Base-by-base conservation (phyloP, 331 rosid genomes). In the Telfairia occidentalis region DNA sequence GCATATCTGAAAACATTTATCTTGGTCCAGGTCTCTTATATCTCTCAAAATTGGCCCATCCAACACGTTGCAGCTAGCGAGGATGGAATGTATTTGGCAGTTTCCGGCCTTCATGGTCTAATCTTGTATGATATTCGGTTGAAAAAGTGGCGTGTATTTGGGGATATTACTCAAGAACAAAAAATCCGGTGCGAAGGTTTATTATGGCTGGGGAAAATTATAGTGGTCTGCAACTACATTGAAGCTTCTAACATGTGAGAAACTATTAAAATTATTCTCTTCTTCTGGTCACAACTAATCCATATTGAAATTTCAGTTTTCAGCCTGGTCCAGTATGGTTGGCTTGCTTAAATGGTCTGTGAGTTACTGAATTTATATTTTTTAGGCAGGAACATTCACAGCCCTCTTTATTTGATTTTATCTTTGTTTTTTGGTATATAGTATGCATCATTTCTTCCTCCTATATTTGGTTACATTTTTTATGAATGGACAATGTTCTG, bases 51-150 rank as follows among this genome's bases (percentile, higher is more conserved):
- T 82, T 94, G 98, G 97, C 98, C 98, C 12, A 89, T 94, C 71
- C 98, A 90, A 78, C 96, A 94, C 82, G 96, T 90, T 76, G 97
- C 97, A n/a, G 96, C 97, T 77, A 94, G 97, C 84, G 86, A 86
- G 85, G 96, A 94, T 83, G 98, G 98, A 77, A 86, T 91, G 98
- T 88, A 88, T 87, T 81, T 91, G 13, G 97, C 92, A 29, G 96
- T 88, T 79, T 91, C 97, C 67, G 98, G 98, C 70, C 81, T 89
- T 55, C 98, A 91, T 87, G 96, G 98, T 80, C 84, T 94, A 83
- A 87, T 91, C 81, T 84, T 94, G 70, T 94, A 94, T 46, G 98
- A 94, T 73, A 91, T 94, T 78, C 92, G 92, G 35, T 66, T 88
- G 77, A 94, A 87, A 85, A 89, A 85, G 67, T 94, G 98, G 98